Evolutionary conservation across 192 early-diverging fungal genomes (phyloP).

Genomic region (Coemansia sp.): DNA sequence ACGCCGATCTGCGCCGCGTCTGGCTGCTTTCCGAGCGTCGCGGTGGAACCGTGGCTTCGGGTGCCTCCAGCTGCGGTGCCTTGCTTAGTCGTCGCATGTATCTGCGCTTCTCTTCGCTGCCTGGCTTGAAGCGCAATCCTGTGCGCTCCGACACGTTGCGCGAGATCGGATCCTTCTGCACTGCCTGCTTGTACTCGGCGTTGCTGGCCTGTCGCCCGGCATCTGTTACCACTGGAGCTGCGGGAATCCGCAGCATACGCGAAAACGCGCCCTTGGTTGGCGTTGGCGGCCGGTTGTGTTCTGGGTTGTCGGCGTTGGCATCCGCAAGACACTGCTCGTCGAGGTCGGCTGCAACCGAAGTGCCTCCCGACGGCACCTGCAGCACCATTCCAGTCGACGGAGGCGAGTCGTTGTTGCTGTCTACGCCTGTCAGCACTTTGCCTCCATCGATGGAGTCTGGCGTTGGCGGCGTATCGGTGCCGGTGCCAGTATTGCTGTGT

Average conservation of each 20-base stretch:
- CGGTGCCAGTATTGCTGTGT: background rate
- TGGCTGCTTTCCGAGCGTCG: conserved; percentile 12
- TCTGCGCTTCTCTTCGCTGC: conserved; percentile 47
- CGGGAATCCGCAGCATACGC: conserved; percentile 42
- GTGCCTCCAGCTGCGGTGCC: conserved; percentile 46
- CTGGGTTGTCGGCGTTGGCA: conserved; percentile 54
- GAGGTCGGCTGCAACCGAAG: conserved; percentile 48
- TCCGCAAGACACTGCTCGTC: conserved; percentile 52
- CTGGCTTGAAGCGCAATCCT: conserved; percentile 39
- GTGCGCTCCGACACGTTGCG: conserved; percentile 53
- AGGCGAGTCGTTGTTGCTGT: conserved; percentile 1
- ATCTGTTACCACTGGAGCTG: conserved; percentile 11
- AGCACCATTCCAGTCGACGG: conserved; percentile 18
- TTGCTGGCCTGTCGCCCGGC: conserved; percentile 18
- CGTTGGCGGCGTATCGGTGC: conserved; percentile 6
- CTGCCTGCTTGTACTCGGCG: conserved; percentile 38
- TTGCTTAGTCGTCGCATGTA: conserved; percentile 48
- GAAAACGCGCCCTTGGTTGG: conserved; percentile 48
- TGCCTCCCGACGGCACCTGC: conserved; percentile 42
- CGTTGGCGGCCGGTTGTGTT: conserved; percentile 53
- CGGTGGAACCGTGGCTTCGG: background rate
- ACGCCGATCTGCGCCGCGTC: background rate
- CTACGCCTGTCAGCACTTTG: background rate
- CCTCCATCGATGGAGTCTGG: conserved; percentile 14
- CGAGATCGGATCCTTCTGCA: conserved; percentile 41